Conservation (phyloP, 306 rosid species). For the Trifolium fragiferum region DNA sequence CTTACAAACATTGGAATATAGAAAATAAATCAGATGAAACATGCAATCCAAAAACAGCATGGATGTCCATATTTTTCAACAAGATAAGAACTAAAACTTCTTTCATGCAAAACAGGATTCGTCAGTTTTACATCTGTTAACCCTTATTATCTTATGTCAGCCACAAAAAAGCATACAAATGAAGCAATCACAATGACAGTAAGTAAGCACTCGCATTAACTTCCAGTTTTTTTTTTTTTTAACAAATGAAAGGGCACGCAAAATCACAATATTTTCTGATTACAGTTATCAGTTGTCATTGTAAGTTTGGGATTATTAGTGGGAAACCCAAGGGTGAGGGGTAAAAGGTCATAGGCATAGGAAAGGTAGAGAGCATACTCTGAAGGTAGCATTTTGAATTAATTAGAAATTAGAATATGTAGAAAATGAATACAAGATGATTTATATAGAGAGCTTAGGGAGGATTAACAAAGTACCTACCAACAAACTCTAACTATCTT, state of each 20-base stretch:
- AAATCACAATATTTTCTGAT: neutral
- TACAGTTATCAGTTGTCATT: conserved; percentile 2
- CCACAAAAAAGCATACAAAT: conserved; percentile 1
- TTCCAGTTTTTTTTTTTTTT: neutral
- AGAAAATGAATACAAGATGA: neutral
- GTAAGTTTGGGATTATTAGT: neutral
- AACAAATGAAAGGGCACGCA: neutral
- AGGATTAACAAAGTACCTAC: neutral
- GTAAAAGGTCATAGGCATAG: neutral
- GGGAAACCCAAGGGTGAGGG: neutral
- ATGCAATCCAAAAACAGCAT: neutral
- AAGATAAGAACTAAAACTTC: neutral
- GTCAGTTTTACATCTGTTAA: neutral
- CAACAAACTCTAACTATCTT: neutral
- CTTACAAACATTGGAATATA: neutral
- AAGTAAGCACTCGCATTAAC: neutral
- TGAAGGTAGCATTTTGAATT: neutral
- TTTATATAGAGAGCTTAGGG: neutral
- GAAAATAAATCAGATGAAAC: neutral
- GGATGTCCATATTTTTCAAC: conserved; percentile 9
- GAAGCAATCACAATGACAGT: neutral
- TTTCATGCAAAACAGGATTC: neutral
- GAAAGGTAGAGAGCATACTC: neutral
- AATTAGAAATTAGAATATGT: neutral
- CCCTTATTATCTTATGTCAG: conserved; percentile 16